These are phyloP conservation scores for Stentor coeruleus DNA, from an alignment of 73 alveolate species.

Conservation along the genomic window DNA sequence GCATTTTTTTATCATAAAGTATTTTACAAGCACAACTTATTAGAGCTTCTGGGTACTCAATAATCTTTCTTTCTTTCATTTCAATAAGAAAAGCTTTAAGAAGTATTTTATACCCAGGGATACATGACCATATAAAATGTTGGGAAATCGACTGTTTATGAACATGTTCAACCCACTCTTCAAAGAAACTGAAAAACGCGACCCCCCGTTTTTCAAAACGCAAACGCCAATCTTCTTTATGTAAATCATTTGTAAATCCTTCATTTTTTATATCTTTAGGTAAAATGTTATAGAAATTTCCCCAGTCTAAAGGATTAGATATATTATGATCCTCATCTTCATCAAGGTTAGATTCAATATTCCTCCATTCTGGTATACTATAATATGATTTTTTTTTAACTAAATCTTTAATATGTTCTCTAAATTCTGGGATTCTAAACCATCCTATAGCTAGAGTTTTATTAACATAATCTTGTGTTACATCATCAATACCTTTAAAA, in stretches of 20 bases:
- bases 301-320: not conserved
- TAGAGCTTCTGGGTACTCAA: not conserved
- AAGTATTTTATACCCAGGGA: not conserved
- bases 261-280: not conserved
- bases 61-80: slow-evolving; percentile 2
- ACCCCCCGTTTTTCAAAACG: not conserved
- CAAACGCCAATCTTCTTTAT: not conserved
- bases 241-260: not conserved
- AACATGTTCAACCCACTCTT: not conserved
- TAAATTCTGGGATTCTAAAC: slow-evolving; percentile 7
- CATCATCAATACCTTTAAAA: not conserved
- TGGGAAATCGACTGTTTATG: not conserved
- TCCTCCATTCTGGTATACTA: not conserved
- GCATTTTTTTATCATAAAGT: not conserved
- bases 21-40: not conserved
- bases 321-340: not conserved
- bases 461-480: not conserved
- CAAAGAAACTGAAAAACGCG: not conserved
- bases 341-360: not conserved
- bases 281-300: too few relatives aligned
- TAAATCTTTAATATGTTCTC: not conserved
- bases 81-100: not conserved
- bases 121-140: not conserved
- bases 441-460: not conserved
- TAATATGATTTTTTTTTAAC: not conserved